Conservation (phyloP, 306 rosid genomes). For the Nissolia schottii region DNA sequence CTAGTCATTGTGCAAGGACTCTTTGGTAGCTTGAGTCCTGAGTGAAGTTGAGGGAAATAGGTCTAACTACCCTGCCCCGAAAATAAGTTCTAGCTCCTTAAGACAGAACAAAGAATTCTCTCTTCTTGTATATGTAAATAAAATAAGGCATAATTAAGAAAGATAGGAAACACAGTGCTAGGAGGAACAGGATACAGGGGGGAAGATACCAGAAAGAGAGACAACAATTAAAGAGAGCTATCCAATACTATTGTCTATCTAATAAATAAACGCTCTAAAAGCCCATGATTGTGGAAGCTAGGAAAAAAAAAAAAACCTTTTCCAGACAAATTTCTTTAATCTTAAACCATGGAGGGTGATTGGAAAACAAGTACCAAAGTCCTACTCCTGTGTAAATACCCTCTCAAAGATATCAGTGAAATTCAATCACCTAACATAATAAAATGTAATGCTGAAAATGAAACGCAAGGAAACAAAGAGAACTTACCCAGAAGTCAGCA, state of each 20-base stretch:
- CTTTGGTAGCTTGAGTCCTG: background rate
- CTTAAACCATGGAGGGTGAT: background rate
- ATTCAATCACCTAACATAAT: background rate
- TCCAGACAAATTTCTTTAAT: background rate
- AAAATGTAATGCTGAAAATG: slow-evolving; percentile 1
- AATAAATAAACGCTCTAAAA: background rate
- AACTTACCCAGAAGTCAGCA: slow-evolving; percentile 52
- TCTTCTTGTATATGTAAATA: background rate
- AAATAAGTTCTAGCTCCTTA: background rate
- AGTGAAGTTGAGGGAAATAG: background rate
- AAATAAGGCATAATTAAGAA: background rate
- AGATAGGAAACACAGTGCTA: background rate
- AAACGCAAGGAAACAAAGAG: background rate
- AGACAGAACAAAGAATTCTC: background rate
- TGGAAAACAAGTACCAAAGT: slow-evolving; percentile 12
- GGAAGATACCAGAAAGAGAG: background rate
- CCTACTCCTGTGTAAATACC: background rate
- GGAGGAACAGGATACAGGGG: background rate
- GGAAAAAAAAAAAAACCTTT: background rate
- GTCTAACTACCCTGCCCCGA: background rate
- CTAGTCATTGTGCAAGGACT: background rate
- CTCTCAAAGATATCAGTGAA: background rate
- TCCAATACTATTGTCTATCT: background rate
- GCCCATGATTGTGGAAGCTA: background rate
- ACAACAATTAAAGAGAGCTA: background rate